Evolutionary conservation across 2,329 filamentous ascomycete genomes (phyloP), one percentile per base, ranked within the genome.

Genomic region (Xylaria sp.): DNA sequence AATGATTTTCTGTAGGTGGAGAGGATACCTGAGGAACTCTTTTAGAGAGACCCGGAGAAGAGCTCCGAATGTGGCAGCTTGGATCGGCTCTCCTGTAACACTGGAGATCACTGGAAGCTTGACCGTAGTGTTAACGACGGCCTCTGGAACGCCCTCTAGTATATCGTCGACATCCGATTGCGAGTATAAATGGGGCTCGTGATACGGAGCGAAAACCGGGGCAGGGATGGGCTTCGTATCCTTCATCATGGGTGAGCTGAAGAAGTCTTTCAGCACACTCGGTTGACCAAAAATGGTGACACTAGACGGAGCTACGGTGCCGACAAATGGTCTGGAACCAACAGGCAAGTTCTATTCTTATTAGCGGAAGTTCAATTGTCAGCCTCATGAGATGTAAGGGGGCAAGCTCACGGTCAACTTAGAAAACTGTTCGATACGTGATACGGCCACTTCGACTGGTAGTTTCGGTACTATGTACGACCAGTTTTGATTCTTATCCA

Each of bases 191-290:
- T 48, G 39, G 3, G 62, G 43, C 18, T 49, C 43, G 62, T 64
- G 62, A 28, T 64, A 64, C 6, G 62, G 62, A 36, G 62, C 62
- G 20, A 49, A 57, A 15, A 64, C 46, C 5, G 62, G 62, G 12
- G 61, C 41, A 25, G 61, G 36, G 31, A 63, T 55, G 5, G 52
- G 25, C 36, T 33, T 54, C 15, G 10, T 15, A 55, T 63, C 61
- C 18, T n/a, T 63, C 61, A 63, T 63, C 36, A 56, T 56, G 2
- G 61, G 51, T 31, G 49, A 52, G 23, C 49, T 52, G 25, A 52
- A 52, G 49, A 52, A 52, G 49, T 28, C 23, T 25, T 28, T 52
- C 20, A 52, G 10, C 4, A 31, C 49, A 31, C 12, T 52, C 5
- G 49, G 49, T 15, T 52, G 20, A 28, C 49, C 49, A 25, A 52